A percentile compares a stretch with the other conserved stretches of the same genome.
phyloP scores from a whole-genome alignment of 805 yeast species.

The Teunomyces kruisii region DNA sequence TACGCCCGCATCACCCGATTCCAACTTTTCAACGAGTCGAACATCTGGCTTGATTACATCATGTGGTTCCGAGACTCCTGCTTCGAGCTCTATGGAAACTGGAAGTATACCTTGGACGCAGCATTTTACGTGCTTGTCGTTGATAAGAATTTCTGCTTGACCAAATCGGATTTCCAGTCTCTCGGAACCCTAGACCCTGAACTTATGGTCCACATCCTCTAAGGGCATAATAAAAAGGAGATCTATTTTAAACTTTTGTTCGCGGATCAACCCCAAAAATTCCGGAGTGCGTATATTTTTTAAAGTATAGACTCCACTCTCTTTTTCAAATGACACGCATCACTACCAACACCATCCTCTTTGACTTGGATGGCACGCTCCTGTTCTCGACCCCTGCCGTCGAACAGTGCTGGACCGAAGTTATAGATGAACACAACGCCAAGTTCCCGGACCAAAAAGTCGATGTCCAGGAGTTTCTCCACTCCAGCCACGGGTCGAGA shows the following conservation, averaged over 20 bases:
- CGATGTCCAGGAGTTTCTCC: conserved; percentile 11
- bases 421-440: conserved; percentile 14
- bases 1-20: conserved; percentile 21
- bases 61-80: conserved; percentile 17
- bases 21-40: conserved; percentile 16
- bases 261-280: too few relatives aligned
- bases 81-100: conserved; percentile 7
- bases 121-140: conserved; percentile 5
- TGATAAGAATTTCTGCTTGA: not conserved
- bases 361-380: conserved; percentile 21
- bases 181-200: conserved; percentile 3
- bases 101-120: conserved; percentile 13
- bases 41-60: conserved; percentile 28
- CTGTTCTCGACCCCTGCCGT: conserved; percentile 18
- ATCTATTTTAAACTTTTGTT: too few relatives aligned
- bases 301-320: not conserved
- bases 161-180: not conserved
- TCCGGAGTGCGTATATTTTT: not conserved
- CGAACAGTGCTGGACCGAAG: conserved; percentile 15
- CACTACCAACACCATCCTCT: conserved; percentile 10
- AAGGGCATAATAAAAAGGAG: too few relatives aligned
- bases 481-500: conserved; percentile 17
- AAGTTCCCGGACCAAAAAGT: conserved; percentile 11
- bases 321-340: not conserved
- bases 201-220: not conserved